phyloP scores from a whole-genome alignment of 2,329 filamentous ascomycete genomes.

The Seiridium cupressi region DNA sequence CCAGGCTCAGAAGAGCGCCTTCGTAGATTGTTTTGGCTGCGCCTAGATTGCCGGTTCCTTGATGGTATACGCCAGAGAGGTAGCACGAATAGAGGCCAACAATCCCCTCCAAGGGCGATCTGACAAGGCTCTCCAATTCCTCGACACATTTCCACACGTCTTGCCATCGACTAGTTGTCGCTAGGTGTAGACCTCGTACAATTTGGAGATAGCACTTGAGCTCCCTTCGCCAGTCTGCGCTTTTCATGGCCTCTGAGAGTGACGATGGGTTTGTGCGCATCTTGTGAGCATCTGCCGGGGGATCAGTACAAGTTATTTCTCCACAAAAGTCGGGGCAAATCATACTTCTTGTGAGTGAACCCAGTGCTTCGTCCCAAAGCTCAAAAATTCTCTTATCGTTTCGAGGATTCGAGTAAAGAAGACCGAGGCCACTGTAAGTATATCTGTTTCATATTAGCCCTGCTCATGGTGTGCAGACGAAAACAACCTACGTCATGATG shows the following conservation, averaged over 20 bases:
- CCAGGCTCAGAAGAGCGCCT: constrained; percentile 56
- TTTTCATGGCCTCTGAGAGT: constrained; percentile 55
- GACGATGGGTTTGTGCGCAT: constrained; percentile 45
- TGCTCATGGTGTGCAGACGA: background rate
- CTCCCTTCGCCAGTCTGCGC: constrained; percentile 63
- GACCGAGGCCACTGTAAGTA: constrained; percentile 52
- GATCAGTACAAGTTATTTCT: background rate
- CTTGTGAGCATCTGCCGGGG: constrained; percentile 20
- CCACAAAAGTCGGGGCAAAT: constrained; percentile 27
- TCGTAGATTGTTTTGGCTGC: constrained; percentile 67
- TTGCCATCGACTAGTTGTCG: constrained; percentile 69
- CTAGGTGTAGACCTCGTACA: constrained; percentile 68
- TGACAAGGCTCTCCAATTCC: constrained; percentile 46
- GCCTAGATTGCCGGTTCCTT: constrained; percentile 73
- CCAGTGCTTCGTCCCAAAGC: constrained; percentile 38
- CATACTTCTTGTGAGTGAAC: constrained; percentile 31
- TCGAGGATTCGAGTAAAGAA: constrained; percentile 34
- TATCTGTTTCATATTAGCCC: constrained; percentile 38
- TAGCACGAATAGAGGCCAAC: constrained; percentile 63
- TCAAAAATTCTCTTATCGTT: constrained; percentile 34
- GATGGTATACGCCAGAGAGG: constrained; percentile 71
- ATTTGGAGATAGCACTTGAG: constrained; percentile 69
- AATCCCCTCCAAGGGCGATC: constrained; percentile 38
- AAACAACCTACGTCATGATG: constrained; percentile 48
- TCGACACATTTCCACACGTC: constrained; percentile 58